A percentile compares a stretch with the other conserved stretches of the same genome.
Evolutionary conservation across 768 basidiomycete species (phyloP).

Genomic region (Tricholoma saponaceum): DNA sequence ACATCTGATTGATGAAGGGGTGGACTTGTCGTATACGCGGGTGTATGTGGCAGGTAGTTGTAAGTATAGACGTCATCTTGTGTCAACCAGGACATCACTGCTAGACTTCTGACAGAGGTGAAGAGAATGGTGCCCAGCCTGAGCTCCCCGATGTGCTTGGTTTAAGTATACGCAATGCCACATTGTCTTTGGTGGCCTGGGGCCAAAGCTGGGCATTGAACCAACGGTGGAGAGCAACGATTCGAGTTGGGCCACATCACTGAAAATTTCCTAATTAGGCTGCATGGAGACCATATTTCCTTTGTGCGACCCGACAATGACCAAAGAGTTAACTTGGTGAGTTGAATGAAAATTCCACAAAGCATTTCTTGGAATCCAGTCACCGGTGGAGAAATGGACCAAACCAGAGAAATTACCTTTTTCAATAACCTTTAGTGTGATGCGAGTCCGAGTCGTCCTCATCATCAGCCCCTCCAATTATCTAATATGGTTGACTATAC

Average conservation of each 20-base stretch:
- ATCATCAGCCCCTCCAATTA: slow-evolving; percentile 77
- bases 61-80: slow-evolving; percentile 1
- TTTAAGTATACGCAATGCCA: slow-evolving; percentile 8
- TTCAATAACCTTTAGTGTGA: slow-evolving; percentile 48
- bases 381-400: slow-evolving; percentile 78
- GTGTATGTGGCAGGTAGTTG: background rate
- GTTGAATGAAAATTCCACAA: background rate
- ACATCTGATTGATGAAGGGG: slow-evolving; percentile 4
- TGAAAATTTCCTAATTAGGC: slow-evolving; percentile 1
- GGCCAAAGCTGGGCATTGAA: slow-evolving; percentile 6
- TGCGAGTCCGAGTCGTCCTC: slow-evolving; percentile 63
- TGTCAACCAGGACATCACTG: slow-evolving; percentile 2
- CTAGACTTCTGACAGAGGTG: background rate
- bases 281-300: background rate
- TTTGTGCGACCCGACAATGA: background rate
- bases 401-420: slow-evolving; percentile 58
- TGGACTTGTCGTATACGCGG: background rate
- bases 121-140: background rate
- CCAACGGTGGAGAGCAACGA: background rate
- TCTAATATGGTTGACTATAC: slow-evolving; percentile 55
- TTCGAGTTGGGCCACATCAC: background rate
- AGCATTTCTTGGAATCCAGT: background rate
- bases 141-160: background rate
- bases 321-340: background rate
- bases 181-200: slow-evolving; percentile 1